A percentile compares a stretch with the other conserved stretches of the same genome.
Evolutionary conservation across 345 rosid genomes (phyloP).

Genomic region (Populus deltoides): DNA sequence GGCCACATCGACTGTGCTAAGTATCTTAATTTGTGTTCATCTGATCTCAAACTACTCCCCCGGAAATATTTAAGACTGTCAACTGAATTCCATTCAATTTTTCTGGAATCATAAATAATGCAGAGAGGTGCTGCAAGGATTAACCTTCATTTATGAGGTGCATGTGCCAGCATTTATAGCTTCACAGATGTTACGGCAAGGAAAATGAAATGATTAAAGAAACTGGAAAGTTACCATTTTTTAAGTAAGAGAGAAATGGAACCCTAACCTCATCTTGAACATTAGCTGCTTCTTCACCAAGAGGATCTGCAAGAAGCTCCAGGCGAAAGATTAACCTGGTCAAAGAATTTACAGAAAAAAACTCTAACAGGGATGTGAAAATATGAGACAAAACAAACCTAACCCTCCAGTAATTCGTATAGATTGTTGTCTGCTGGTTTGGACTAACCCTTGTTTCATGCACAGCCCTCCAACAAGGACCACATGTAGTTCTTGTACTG

Average conservation of each 20-base stretch:
- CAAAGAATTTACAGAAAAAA: slow-evolving; percentile 11
- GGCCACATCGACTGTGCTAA: slow-evolving; percentile 26
- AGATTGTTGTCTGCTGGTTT: slow-evolving; percentile 29
- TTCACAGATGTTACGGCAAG: slow-evolving; percentile 25
- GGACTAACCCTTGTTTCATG: slow-evolving; percentile 23
- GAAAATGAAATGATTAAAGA: slow-evolving; percentile 10
- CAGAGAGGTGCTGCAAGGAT: slow-evolving; percentile 3
- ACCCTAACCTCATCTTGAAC: slow-evolving; percentile 12
- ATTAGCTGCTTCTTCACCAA: slow-evolving; percentile 11
- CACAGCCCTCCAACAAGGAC: slow-evolving; percentile 29
- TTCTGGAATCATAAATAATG: slow-evolving; percentile 14
- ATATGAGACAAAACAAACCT: slow-evolving; percentile 9
- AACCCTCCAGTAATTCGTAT: slow-evolving; percentile 3
- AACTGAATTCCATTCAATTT: slow-evolving; percentile 23
- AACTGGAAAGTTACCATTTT: slow-evolving; percentile 11
- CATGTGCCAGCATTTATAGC: slow-evolving; percentile 46
- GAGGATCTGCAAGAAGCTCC: slow-evolving; percentile 5
- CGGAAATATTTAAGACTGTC: slow-evolving; percentile 26
- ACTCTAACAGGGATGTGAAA: slow-evolving; percentile 2
- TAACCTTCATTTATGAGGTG: slow-evolving; percentile 38
- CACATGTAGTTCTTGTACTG: slow-evolving; percentile 28
- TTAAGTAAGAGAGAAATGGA: not conserved
- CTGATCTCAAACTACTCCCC: slow-evolving; percentile 34
- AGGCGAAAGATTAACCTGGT: slow-evolving; percentile 6
- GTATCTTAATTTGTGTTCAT: slow-evolving; percentile 28